A percentile compares a stretch with the other conserved stretches of the same genome.
Evolutionary conservation across 805 yeast genomes (phyloP).

Genomic region (Cyberlindnera maritima): DNA sequence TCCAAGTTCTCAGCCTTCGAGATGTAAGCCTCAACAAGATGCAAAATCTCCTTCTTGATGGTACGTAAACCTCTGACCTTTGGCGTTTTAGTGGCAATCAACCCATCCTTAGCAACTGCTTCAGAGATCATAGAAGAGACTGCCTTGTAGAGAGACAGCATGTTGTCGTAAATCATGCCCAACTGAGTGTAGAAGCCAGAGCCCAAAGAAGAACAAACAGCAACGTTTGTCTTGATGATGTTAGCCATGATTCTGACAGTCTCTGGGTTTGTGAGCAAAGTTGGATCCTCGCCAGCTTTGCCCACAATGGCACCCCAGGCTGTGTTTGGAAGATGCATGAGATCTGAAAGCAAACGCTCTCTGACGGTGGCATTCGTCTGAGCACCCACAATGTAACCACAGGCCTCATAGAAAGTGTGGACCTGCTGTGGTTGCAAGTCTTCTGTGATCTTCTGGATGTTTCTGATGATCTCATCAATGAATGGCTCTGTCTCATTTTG

Average conservation of each 20-base stretch:
- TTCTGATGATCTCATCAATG: conserved; percentile 82
- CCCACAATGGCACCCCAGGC: conserved; percentile 92
- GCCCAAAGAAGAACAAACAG: conserved; percentile 93
- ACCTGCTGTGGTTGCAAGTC: conserved; percentile 97
- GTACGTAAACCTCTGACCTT: conserved; percentile 94
- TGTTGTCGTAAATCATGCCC: conserved; percentile 80
- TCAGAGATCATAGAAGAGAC: conserved; percentile 83
- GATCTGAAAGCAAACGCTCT: conserved; percentile 66
- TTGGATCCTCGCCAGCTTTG: conserved; percentile 82
- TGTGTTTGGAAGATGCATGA: conserved; percentile 89
- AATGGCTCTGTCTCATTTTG: conserved; percentile 86
- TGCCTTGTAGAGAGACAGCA: conserved; percentile 86
- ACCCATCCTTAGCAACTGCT: conserved; percentile 75
- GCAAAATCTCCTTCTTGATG: conserved; percentile 89
- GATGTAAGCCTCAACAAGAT: conserved; percentile 84
- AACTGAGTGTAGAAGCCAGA: conserved; percentile 88
- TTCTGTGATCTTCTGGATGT: conserved; percentile 80
- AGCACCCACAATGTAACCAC: conserved; percentile 90
- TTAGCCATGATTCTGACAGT: conserved; percentile 91
- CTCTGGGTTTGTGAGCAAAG: conserved; percentile 71
- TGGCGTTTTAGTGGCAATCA: conserved; percentile 91
- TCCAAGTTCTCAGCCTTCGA: conserved; percentile 80
- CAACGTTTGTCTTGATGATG: conserved; percentile 90
- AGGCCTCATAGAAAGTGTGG: conserved; percentile 96
- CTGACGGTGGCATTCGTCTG: conserved; percentile 69